phyloP scores from a whole-genome alignment of 2,329 filamentous ascomycete genomes.

The Ascosphaera apis region DNA sequence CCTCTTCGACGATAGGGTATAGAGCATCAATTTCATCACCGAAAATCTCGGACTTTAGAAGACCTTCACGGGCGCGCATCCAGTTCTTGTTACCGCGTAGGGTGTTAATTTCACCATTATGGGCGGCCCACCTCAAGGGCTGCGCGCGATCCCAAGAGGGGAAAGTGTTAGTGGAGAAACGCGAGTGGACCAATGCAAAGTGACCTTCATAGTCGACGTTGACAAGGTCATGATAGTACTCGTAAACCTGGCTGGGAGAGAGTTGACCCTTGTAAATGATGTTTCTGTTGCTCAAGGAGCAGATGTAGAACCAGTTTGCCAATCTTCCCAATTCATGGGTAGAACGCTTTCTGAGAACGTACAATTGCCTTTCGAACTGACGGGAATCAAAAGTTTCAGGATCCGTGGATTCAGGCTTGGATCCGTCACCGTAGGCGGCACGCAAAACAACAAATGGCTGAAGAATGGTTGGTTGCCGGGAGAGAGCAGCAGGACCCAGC shows the following conservation, averaged over 20 bases:
- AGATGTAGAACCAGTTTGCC: slow-evolving; percentile 97
- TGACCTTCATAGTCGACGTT: slow-evolving; percentile 95
- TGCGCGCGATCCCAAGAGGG: slow-evolving; percentile 96
- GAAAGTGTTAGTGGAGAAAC: slow-evolving; percentile 96
- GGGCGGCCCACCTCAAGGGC: slow-evolving; percentile 84
- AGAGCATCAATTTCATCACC: slow-evolving; percentile 75
- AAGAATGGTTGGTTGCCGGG: slow-evolving; percentile 80
- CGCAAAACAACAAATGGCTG: slow-evolving; percentile 86
- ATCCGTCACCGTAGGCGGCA: slow-evolving; percentile 62
- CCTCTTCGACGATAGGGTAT: slow-evolving; percentile 89
- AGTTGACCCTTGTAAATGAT: slow-evolving; percentile 98
- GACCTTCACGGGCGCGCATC: slow-evolving; percentile 92
- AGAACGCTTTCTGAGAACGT: slow-evolving; percentile 79
- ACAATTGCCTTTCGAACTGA: slow-evolving; percentile 80
- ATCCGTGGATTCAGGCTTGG: slow-evolving; percentile 56
- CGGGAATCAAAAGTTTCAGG: slow-evolving; percentile 60
- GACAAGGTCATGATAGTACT: slow-evolving; percentile 92
- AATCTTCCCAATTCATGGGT: slow-evolving; percentile 87
- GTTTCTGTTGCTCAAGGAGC: slow-evolving; percentile 90
- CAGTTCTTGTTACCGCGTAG: slow-evolving; percentile 97
- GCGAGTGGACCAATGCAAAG: slow-evolving; percentile 88
- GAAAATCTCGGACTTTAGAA: slow-evolving; percentile 81
- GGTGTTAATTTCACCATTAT: slow-evolving; percentile 98
- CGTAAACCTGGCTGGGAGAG: slow-evolving; percentile 83
- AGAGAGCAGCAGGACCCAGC: slow-evolving; percentile 76